Conservation (phyloP, 371 early-diverging fungal species). For the Mycotypha africana region DNA sequence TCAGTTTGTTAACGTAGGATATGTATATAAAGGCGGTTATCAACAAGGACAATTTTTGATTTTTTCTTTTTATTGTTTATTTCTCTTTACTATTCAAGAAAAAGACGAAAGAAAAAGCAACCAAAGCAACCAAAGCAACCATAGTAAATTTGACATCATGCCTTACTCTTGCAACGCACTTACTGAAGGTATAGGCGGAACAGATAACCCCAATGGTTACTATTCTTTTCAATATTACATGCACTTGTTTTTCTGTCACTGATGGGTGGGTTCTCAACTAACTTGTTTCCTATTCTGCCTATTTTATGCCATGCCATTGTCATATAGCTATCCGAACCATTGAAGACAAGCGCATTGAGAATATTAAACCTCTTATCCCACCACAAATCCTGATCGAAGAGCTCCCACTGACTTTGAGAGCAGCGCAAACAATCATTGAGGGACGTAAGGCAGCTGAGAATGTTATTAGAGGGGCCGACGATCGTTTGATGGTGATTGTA, state of each 20-base stretch:
- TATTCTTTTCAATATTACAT: no score
- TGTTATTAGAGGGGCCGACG: conserved; percentile 72
- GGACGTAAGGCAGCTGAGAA: conserved; percentile 56
- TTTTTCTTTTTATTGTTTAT: background rate
- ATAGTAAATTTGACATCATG: conserved; percentile 15
- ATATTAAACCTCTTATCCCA: conserved; percentile 88
- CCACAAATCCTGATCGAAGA: conserved; percentile 95
- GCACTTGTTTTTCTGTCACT: no score
- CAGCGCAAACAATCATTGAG: conserved; percentile 44
- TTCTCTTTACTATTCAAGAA: background rate
- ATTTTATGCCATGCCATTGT: background rate
- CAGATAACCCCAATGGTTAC: no score
- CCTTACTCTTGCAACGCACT: conserved; percentile 14
- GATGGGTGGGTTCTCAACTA: no score
- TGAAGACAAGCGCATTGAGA: conserved; percentile 87
- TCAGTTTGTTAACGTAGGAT: no score
- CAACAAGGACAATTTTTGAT: background rate
- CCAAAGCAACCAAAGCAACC: no score
- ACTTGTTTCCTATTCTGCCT: no score
- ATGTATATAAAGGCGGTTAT: no score
- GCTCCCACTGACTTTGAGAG: conserved; percentile 60
- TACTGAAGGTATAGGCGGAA: conserved; percentile 20
- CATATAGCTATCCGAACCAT: conserved; percentile 81
- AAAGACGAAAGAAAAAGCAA: no score
- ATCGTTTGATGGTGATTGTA: conserved; percentile 75